phyloP scores from a whole-genome alignment of 2,329 filamentous ascomycete species.

The Chaetothyriales sp. region DNA sequence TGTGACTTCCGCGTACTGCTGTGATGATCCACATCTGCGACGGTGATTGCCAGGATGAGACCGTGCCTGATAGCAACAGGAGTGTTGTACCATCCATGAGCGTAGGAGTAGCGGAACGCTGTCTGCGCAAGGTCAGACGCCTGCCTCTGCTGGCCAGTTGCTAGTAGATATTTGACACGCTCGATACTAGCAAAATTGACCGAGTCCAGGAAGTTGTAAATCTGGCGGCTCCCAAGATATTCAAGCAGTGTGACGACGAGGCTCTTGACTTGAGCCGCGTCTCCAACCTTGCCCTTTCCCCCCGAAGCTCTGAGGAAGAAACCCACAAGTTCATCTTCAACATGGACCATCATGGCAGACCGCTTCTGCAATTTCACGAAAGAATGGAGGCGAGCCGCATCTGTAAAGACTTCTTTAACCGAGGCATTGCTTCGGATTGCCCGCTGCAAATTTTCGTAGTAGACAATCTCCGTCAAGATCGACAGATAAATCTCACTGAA shows the following conservation, averaged over 20 bases:
- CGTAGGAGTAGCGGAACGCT: slow-evolving; percentile 1
- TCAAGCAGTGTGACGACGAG: slow-evolving; percentile 22
- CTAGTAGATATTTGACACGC: slow-evolving; percentile 4
- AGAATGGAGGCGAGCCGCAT: slow-evolving; percentile 24
- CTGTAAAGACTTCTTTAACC: slow-evolving; percentile 25
- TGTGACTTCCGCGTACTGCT: neutral
- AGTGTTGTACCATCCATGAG: neutral
- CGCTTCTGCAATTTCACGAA: slow-evolving; percentile 21
- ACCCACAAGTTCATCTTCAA: slow-evolving; percentile 22
- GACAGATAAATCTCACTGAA: slow-evolving; percentile 32
- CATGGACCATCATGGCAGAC: slow-evolving; percentile 16
- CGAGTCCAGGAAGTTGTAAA: slow-evolving; percentile 5
- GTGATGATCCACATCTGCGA: neutral
- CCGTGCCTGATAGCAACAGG: slow-evolving; percentile 1
- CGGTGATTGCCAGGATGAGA: neutral
- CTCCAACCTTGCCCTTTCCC: slow-evolving; percentile 20
- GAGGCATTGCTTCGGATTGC: slow-evolving; percentile 27
- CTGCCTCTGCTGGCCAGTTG: slow-evolving; percentile 4
- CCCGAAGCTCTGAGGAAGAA: slow-evolving; percentile 25
- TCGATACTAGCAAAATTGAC: slow-evolving; percentile 5
- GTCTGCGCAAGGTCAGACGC: slow-evolving; percentile 3
- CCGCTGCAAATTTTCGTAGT: slow-evolving; percentile 28
- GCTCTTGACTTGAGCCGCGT: slow-evolving; percentile 21
- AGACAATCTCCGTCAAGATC: slow-evolving; percentile 30
- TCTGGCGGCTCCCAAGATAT: slow-evolving; percentile 30